phyloP scores from a whole-genome alignment of 1,284 basidiomycete species.

The Fomitiporia mediterranea region DNA sequence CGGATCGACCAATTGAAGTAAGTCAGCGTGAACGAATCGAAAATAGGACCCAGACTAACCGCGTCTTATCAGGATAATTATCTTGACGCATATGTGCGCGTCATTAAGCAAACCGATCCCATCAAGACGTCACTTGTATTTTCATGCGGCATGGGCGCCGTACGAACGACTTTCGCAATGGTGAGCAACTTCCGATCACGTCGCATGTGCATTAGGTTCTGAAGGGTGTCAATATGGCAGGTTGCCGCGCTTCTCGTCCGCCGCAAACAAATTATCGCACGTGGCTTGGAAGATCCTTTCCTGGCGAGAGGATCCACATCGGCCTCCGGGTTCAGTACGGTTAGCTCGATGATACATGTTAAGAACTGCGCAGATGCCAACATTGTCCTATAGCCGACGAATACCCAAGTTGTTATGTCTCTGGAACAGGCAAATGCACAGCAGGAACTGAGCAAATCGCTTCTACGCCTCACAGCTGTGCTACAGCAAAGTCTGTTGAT shows the following conservation, averaged over 20 bases:
- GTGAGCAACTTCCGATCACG: slow-evolving; percentile 24
- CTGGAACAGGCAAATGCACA: slow-evolving; percentile 80
- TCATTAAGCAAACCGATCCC: slow-evolving; percentile 82
- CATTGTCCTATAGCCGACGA: slow-evolving; percentile 39
- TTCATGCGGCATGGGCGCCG: slow-evolving; percentile 96
- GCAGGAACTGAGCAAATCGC: slow-evolving; percentile 77
- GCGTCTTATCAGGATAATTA: slow-evolving; percentile 70
- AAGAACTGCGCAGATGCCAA: not conserved
- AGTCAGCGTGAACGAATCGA: slow-evolving; percentile 11
- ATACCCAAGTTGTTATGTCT: slow-evolving; percentile 52
- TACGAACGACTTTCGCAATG: slow-evolving; percentile 98
- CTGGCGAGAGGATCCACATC: slow-evolving; percentile 21
- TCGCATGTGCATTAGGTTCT: not conserved
- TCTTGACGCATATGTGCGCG: slow-evolving; percentile 86
- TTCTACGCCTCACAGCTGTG: slow-evolving; percentile 81
- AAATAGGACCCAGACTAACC: slow-evolving; percentile 22
- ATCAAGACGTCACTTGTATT: slow-evolving; percentile 84
- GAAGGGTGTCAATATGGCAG: slow-evolving; percentile 38
- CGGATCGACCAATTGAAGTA: slow-evolving; percentile 82
- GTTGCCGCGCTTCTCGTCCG: slow-evolving; percentile 85
- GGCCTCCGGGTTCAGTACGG: slow-evolving; percentile 41
- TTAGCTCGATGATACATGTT: slow-evolving; percentile 27
- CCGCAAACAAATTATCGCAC: slow-evolving; percentile 78
- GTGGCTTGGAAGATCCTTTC: slow-evolving; percentile 75
- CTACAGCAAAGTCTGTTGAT: slow-evolving; percentile 65